Evolutionary conservation across 1,284 basidiomycete genomes (phyloP).

Genomic region (Salmacisia buchloeana): DNA sequence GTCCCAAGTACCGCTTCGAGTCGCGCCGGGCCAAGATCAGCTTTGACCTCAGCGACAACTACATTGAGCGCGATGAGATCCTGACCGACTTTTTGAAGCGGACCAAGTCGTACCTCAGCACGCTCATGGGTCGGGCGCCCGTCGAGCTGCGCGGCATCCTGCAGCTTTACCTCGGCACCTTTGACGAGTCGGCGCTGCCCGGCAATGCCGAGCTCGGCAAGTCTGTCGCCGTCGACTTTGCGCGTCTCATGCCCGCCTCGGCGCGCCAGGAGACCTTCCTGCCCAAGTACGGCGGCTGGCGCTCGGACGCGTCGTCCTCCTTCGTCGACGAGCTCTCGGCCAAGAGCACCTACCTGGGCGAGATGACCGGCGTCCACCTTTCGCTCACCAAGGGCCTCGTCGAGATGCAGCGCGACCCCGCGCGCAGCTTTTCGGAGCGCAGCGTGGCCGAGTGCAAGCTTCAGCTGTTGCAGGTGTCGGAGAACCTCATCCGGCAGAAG

Average conservation of each 20-base stretch:
- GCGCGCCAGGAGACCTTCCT: conserved; percentile 31
- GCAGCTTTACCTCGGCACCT: conserved; percentile 57
- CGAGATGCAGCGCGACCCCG: conserved; percentile 62
- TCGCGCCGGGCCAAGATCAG: conserved; percentile 70
- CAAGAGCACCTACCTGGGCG: conserved; percentile 57
- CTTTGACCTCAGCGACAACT: conserved; percentile 80
- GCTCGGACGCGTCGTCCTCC: conserved; percentile 42
- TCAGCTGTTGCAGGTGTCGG: conserved; percentile 65
- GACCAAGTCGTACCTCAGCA: conserved; percentile 74
- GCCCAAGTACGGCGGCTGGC: conserved; percentile 49
- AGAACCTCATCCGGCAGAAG: conserved; percentile 51
- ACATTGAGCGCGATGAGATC: conserved; percentile 77
- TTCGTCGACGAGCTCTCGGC: conserved; percentile 41
- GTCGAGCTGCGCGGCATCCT: conserved; percentile 86
- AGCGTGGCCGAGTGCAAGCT: conserved; percentile 65
- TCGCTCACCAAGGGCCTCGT: conserved; percentile 56
- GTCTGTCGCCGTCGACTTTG: conserved; percentile 43
- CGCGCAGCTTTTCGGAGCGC: conserved; percentile 55
- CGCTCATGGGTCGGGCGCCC: conserved; percentile 79
- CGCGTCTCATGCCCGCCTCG: conserved; percentile 33
- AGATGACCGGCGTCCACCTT: conserved; percentile 72
- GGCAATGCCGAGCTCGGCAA: conserved; percentile 42
- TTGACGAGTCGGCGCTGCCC: conserved; percentile 28
- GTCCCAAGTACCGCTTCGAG: conserved; percentile 74
- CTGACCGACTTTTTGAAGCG: conserved; percentile 68